phyloP scores from a whole-genome alignment of 305 asterid species.

The Lippia alba region DNA sequence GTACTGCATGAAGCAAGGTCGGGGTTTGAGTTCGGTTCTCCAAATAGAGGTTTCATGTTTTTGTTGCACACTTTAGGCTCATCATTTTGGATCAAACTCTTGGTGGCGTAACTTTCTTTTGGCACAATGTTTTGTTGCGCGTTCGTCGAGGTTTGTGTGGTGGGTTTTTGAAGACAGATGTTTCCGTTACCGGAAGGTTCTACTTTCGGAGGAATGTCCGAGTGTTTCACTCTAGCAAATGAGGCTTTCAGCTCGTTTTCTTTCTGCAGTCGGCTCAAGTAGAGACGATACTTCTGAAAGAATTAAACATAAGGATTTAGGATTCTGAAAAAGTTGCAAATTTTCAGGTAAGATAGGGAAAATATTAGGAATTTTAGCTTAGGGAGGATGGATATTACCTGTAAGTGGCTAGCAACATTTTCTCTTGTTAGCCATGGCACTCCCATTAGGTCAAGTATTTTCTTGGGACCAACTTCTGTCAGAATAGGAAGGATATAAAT shows the following conservation, averaged over 20 bases:
- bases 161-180: conserved; percentile 42
- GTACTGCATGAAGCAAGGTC: conserved; percentile 49
- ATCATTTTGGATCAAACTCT: conserved; percentile 40
- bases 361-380: too few relatives aligned
- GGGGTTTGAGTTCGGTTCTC: conserved; percentile 17
- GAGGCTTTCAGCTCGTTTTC: conserved; percentile 63
- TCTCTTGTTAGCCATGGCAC: conserved; percentile 94
- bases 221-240: conserved; percentile 45
- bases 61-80: conserved; percentile 47
- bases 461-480: conserved; percentile 96
- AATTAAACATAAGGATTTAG: conserved; percentile 36
- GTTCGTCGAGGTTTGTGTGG: conserved; percentile 15
- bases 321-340: conserved; percentile 4
- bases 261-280: conserved; percentile 82
- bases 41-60: conserved; percentile 38
- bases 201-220: conserved; percentile 42
- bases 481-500: conserved; percentile 11
- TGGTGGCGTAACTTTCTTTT: conserved; percentile 39
- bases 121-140: conserved; percentile 34
- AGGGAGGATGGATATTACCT: conserved; percentile 50
- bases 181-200: conserved; percentile 38
- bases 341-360: neutral
- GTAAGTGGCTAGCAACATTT: conserved; percentile 94
- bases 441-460: conserved; percentile 90
- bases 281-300: conserved; percentile 89